Conservation (phyloP, 805 yeast species). For the Alloascoidea africana region DNA sequence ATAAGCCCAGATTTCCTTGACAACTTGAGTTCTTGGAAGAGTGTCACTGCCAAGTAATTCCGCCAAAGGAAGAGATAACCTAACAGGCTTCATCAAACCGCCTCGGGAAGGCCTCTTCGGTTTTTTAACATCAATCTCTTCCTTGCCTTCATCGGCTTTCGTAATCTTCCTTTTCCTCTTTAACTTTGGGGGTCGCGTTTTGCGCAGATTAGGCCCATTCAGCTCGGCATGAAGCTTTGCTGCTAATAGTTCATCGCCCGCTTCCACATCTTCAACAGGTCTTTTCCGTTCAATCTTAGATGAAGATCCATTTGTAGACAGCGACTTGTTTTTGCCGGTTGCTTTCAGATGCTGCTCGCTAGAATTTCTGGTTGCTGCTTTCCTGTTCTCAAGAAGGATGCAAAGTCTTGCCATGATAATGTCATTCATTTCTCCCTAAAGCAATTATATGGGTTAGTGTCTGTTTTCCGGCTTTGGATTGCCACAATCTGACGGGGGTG, state of each 20-base stretch:
- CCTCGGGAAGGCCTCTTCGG: too few species aligned
- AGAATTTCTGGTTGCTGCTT: slow-evolving; percentile 7
- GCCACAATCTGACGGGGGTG: too few species aligned
- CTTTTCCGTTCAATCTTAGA: too few species aligned
- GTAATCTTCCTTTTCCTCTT: slow-evolving; percentile 6
- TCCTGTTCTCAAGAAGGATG: slow-evolving; percentile 26
- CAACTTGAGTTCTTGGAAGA: slow-evolving; percentile 55
- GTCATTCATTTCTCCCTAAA: slow-evolving; percentile 40
- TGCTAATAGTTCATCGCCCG: slow-evolving; percentile 37
- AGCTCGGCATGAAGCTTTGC: slow-evolving; percentile 24
- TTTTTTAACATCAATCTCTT: slow-evolving; percentile 7
- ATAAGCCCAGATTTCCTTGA: slow-evolving; percentile 55
- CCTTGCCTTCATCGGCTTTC: slow-evolving; percentile 8
- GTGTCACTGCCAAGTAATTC: slow-evolving; percentile 29
- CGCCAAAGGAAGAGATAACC: slow-evolving; percentile 34
- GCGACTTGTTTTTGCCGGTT: neutral
- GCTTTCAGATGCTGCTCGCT: slow-evolving; percentile 1
- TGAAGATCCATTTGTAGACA: slow-evolving; percentile 6
- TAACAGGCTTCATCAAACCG: slow-evolving; percentile 5
- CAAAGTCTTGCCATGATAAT: slow-evolving; percentile 45
- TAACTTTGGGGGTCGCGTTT: slow-evolving; percentile 4
- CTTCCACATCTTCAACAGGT: slow-evolving; percentile 27
- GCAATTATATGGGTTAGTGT: slow-evolving; percentile 1
- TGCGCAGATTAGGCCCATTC: slow-evolving; percentile 9
- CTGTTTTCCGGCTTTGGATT: too few species aligned